Evolutionary conservation across 1,139 yeast species (phyloP), one percentile per base, ranked within the genome.

Genomic region (Taphrina populina): DNA sequence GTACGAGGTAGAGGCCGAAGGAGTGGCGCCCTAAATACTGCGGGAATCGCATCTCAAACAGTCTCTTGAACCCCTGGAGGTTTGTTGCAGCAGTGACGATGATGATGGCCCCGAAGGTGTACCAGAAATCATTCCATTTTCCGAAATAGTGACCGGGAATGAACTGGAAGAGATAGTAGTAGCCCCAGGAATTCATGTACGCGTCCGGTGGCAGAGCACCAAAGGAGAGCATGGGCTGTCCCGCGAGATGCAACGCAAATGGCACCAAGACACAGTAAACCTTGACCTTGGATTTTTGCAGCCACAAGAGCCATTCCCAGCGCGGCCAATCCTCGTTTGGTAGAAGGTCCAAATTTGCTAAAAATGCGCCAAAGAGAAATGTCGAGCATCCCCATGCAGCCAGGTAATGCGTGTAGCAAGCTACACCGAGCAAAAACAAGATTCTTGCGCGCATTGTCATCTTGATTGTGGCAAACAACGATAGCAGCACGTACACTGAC

Each of bases 311-410:
- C 47, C 47, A 43, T 21, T n/a, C 5, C 47, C 47, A 43, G 29
- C n/a, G 4, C 10, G 54, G 46, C 29, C 44, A 33, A 5, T 29
- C 39, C 7, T 39, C 33, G 40, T 23, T 29, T 19, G 17, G 19
- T 8, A 49, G 45, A 13, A 49, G 24, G 15, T 49, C 54, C n/a
- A 49, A 7, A 17, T 49, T 46, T n/a, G 54, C 54, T 23, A 49
- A 33, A 7, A 49, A 20, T 10, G 20, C 6, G 4, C 54, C 54
- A 3, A 40, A 29, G 11, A 49, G 40, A 23, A 49, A 49, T 11
- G 46, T 37, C 11, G 46, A 37, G 27, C 35, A 27, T 7, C 17
- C 19, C 46, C 46, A 49, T 7, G 39, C 26, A 15, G 29, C 46
- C 3, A 11, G 24, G 7, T 5, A 30, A 13, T 43, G 47, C 17